Conservation (phyloP, 2,329 filamentous ascomycete genomes). For the Trichoderma aggressivum region DNA sequence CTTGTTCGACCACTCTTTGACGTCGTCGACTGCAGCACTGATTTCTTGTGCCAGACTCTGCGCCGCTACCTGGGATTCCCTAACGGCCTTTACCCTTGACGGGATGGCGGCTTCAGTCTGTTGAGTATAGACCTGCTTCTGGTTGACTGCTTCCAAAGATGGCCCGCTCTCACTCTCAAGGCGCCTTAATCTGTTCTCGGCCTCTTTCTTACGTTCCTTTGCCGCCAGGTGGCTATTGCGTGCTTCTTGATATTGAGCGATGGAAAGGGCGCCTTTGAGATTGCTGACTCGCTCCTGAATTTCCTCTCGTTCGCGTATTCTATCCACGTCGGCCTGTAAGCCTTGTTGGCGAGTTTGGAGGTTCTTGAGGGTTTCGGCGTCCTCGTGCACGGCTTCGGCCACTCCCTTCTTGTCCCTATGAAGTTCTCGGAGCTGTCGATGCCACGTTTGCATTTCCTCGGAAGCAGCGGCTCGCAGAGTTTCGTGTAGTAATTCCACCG, state of each 20-base stretch:
- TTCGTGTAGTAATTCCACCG: conserved; percentile 76
- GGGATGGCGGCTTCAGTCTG: conserved; percentile 54
- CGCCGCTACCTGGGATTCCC: conserved; percentile 50
- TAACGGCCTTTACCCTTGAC: conserved; percentile 52
- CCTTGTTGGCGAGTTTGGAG: conserved; percentile 70
- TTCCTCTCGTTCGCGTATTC: conserved; percentile 70
- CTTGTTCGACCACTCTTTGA: conserved; percentile 42
- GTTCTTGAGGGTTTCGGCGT: conserved; percentile 61
- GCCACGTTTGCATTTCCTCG: conserved; percentile 74
- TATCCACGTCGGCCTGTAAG: conserved; percentile 78
- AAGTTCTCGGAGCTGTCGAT: conserved; percentile 68
- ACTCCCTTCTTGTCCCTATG: conserved; percentile 65
- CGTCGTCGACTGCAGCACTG: conserved; percentile 33
- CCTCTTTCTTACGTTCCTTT: conserved; percentile 53
- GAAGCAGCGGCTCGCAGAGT: conserved; percentile 87
- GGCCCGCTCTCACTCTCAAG: conserved; percentile 63
- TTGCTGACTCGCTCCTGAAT: conserved; percentile 62
- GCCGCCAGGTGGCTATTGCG: conserved; percentile 46
- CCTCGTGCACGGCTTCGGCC: conserved; percentile 54
- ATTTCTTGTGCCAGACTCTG: conserved; percentile 43
- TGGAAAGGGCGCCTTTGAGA: conserved; percentile 62
- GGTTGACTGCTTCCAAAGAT: conserved; percentile 62
- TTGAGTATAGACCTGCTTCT: conserved; percentile 64
- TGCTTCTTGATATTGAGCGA: conserved; percentile 61
- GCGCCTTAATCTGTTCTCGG: conserved; percentile 54